Percentiles rank a stretch among this genome's conserved stretches.
Conservation (phyloP, 345 rosid species). For the Arabidopsis arenosa region DNA sequence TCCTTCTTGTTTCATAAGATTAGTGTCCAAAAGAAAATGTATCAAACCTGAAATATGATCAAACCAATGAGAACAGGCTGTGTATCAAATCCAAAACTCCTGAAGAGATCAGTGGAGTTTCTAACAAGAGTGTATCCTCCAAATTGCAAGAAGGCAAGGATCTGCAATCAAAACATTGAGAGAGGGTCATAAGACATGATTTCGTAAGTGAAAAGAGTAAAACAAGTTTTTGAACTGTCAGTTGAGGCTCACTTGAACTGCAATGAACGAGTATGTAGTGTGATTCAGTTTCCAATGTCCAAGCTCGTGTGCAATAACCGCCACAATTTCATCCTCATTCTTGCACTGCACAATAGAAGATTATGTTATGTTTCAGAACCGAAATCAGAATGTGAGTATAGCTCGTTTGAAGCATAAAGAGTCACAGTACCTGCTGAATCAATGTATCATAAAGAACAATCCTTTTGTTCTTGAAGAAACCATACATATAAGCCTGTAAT, state of each 20-base stretch:
- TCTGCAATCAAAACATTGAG: constrained; percentile 51
- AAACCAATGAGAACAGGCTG: constrained; percentile 95
- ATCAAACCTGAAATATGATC: constrained; percentile 90
- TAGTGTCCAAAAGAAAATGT: not conserved
- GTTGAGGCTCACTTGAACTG: constrained; percentile 70
- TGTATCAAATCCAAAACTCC: constrained; percentile 94
- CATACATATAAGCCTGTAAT: constrained; percentile 98
- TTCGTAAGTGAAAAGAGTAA: not conserved
- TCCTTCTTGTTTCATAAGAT: constrained; percentile 1
- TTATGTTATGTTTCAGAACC: constrained; percentile 1
- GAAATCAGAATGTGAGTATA: not conserved
- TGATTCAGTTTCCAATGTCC: constrained; percentile 99
- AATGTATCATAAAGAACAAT: constrained; percentile 96
- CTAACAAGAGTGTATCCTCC: constrained; percentile 99
- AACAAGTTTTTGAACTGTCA: not conserved
- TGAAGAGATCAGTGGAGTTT: constrained; percentile 91
- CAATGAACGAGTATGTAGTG: constrained; percentile 88
- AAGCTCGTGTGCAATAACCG: constrained; percentile 96
- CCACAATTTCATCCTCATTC: constrained; percentile 91
- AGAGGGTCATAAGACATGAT: not conserved
- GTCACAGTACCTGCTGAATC: constrained; percentile 84
- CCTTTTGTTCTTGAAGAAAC: constrained; percentile 97
- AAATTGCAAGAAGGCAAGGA: constrained; percentile 86
- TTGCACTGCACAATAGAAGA: constrained; percentile 67
- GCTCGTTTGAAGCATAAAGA: constrained; percentile 11